These are phyloP conservation scores for Mycena chlorophos DNA, from an alignment of 768 basidiomycete genomes.

Conservation along the genomic window DNA sequence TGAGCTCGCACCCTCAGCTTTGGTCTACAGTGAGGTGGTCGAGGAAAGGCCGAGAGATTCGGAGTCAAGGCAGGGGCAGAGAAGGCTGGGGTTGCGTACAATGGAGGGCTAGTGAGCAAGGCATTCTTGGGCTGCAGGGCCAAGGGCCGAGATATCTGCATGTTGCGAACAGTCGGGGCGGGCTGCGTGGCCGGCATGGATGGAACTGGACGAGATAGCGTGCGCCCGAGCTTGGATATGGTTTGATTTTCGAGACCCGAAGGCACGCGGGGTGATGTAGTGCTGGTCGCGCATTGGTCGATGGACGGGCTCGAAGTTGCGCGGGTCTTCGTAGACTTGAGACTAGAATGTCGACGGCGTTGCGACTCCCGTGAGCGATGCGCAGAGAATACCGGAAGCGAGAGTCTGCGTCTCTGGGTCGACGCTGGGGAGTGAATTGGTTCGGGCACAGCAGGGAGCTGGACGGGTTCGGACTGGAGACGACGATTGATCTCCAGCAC, in stretches of 20 bases:
- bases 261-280: not conserved
- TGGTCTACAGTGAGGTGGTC: conserved; percentile 16
- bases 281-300: not conserved
- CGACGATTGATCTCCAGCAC: conserved; percentile 18
- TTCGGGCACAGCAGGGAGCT: conserved; percentile 23
- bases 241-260: not conserved
- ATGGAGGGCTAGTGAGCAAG: conserved; percentile 8
- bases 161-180: conserved; percentile 8
- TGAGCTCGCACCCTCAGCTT: conserved; percentile 28
- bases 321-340: conserved; percentile 25
- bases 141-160: conserved; percentile 33
- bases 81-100: conserved; percentile 4
- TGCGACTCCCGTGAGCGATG: conserved; percentile 17
- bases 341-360: conserved; percentile 27
- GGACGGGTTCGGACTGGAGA: conserved; percentile 10
- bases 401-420: conserved; percentile 27
- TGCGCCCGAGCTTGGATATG: conserved; percentile 15
- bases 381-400: conserved; percentile 30
- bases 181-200: conserved; percentile 12
- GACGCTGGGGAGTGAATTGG: conserved; percentile 14
- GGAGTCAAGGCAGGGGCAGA: conserved; percentile 7
- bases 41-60: conserved; percentile 10
- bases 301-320: conserved; percentile 14
- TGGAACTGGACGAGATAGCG: conserved; percentile 17
- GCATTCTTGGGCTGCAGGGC: conserved; percentile 23